Percentiles rank a stretch among this genome's conserved stretches.
Evolutionary conservation across 345 rosid species (phyloP).

Genomic region (Populus davidiana): DNA sequence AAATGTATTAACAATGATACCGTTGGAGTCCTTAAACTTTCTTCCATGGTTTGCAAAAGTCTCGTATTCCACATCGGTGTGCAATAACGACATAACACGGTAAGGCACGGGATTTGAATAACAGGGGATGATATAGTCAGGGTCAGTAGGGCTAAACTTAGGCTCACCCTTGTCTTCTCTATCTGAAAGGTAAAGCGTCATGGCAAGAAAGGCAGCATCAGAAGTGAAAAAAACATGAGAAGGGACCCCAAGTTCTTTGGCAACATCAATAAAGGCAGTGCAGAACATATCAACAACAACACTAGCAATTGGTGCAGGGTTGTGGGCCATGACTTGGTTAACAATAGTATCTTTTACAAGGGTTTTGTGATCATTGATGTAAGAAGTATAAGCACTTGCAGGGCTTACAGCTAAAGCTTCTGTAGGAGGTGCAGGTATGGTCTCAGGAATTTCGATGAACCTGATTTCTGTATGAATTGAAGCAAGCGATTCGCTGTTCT

Average conservation of each 20-base stretch:
- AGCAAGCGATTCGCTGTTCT: neutral
- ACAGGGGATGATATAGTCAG: constrained; percentile 24
- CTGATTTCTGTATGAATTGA: neutral
- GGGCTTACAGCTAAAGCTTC: neutral
- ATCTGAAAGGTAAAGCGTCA: constrained; percentile 12
- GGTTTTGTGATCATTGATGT: constrained; percentile 3
- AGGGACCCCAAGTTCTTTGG: constrained; percentile 42
- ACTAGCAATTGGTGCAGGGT: constrained; percentile 39
- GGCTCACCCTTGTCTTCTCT: neutral
- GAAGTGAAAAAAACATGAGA: constrained; percentile 47
- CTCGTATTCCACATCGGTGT: neutral
- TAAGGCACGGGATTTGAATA: constrained; percentile 36
- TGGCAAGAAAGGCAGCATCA: constrained; percentile 36
- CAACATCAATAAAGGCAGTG: constrained; percentile 44
- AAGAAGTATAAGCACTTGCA: neutral
- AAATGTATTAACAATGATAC: constrained; percentile 49
- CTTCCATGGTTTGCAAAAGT: neutral
- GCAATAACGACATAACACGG: constrained; percentile 28
- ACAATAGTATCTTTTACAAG: neutral
- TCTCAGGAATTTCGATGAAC: constrained; percentile 2
- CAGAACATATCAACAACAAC: constrained; percentile 57
- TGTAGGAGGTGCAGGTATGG: neutral
- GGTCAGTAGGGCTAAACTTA: neutral
- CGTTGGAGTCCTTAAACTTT: constrained; percentile 28
- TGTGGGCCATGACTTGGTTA: neutral